Base-by-base conservation (phyloP, 768 basidiomycete species). In the Galerina marginata region DNA sequence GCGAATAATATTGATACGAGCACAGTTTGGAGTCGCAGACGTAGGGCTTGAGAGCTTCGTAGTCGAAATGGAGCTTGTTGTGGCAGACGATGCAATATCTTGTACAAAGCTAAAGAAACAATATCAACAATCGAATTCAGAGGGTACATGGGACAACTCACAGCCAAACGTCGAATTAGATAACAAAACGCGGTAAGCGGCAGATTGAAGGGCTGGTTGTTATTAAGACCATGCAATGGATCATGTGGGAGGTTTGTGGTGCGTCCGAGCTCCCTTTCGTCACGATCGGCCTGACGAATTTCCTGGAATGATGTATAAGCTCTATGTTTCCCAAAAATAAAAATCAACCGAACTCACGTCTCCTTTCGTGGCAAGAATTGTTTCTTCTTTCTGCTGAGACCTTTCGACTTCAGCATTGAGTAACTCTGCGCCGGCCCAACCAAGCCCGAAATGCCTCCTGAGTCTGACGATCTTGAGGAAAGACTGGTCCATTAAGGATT, bases 11-110 rank as follows among this genome's bases (percentile, higher is more conserved):
- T 66, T 88, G 89, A 69, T 87, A 92, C 5, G 83, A 75, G 71
- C 90, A 92, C 4, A 92, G 78, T 54, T 82, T 81, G 4, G 79
- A 80, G 56, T 83, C 80, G 69, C 90, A 92, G 25, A 92, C 88
- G 67, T 90, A 91, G 1, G 90, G 90, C 68, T 90, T 89, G 60
- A 91, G 80, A 1, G 86, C 83, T 62, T 86, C 84, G 59, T 81
- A 84, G 42, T 82, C 77, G 9, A 74, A 76, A 9, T 77, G 65
- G 33, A 88, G 75, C 61, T 79, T 82, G 63, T 83, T 83, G 66
- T 89, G 89, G 72, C 90, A 91, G n/a, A 89, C 86, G n/a, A 89
- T 78, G 64, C 90, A 92, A 71, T 85, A 89, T 20, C 84, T 79
- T 0, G 86, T 84, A 64, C 88, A 91, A 20, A 91, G 77, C 86